Evolutionary conservation across 768 basidiomycete genomes (phyloP).

Genomic region (Tulasnella sp.): DNA sequence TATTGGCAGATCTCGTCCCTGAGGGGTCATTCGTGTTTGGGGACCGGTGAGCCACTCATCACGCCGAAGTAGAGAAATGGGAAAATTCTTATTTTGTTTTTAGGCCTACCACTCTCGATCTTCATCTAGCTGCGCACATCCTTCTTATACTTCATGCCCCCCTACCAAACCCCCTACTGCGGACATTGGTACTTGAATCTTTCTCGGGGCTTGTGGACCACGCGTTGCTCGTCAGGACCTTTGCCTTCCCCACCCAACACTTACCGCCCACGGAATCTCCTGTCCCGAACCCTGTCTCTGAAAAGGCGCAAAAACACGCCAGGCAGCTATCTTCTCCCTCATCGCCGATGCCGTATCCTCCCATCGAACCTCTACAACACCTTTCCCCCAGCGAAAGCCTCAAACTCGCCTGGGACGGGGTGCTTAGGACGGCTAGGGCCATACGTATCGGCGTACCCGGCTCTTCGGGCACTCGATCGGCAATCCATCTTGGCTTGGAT

Average conservation of each 20-base stretch:
- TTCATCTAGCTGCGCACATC: slow-evolving; percentile 59
- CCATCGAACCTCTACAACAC: background rate
- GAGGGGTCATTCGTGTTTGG: slow-evolving; percentile 46
- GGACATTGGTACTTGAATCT: slow-evolving; percentile 45
- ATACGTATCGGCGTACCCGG: background rate
- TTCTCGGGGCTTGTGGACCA: slow-evolving; percentile 55
- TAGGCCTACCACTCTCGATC: slow-evolving; percentile 58
- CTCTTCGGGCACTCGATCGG: background rate
- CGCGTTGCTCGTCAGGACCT: slow-evolving; percentile 43
- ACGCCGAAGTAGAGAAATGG: background rate
- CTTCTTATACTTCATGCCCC: slow-evolving; percentile 51
- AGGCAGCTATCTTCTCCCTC: background rate
- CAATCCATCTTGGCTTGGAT: background rate
- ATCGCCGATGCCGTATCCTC: slow-evolving; percentile 3
- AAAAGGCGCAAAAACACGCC: background rate
- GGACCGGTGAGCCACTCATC: slow-evolving; percentile 36
- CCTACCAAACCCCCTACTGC: slow-evolving; percentile 54
- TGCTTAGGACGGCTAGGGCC: background rate
- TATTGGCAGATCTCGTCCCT: slow-evolving; percentile 50
- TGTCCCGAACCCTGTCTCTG: background rate
- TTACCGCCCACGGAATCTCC: background rate
- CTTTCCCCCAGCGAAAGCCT: background rate
- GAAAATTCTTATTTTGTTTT: background rate
- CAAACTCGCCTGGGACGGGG: background rate
- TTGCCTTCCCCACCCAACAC: slow-evolving; percentile 27